These are phyloP conservation scores for Flueggea neowawraea DNA, from an alignment of 441 rosid genomes.

Conservation along the genomic window DNA sequence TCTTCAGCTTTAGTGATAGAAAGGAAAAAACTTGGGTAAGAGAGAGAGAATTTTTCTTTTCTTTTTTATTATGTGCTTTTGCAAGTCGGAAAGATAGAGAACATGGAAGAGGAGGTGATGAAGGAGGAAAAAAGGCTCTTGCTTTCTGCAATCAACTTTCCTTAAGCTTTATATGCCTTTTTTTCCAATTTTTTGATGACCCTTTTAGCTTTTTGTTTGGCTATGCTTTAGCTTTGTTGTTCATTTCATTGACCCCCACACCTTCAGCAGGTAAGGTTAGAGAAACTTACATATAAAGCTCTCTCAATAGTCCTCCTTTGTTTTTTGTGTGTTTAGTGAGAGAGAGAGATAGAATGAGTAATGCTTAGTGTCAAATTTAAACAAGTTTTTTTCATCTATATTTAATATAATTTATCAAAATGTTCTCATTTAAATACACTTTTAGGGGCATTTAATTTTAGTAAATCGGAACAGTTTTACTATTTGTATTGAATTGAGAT, in stretches of 20 bases:
- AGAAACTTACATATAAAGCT: slow-evolving; percentile 25
- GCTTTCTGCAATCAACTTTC: slow-evolving; percentile 74
- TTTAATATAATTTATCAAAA: too few relatives aligned
- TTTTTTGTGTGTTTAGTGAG: too few relatives aligned
- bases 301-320: not conserved
- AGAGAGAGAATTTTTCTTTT: slow-evolving; percentile 5
- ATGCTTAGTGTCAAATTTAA: too few relatives aligned
- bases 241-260: slow-evolving; percentile 30
- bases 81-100: slow-evolving; percentile 7
- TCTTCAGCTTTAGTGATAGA: slow-evolving; percentile 57
- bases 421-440: too few relatives aligned
- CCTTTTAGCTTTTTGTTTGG: slow-evolving; percentile 20
- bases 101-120: slow-evolving; percentile 13
- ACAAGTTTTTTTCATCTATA: too few relatives aligned
- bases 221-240: slow-evolving; percentile 1
- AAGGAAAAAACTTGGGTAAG: slow-evolving; percentile 21
- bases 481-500: too few relatives aligned
- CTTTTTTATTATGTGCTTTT: too few relatives aligned
- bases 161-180: slow-evolving; percentile 33
- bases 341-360: too few relatives aligned
- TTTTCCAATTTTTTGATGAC: too few relatives aligned
- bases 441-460: too few relatives aligned
- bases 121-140: slow-evolving; percentile 32
- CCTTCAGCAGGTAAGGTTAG: slow-evolving; percentile 27
- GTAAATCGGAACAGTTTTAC: too few relatives aligned